phyloP scores from a whole-genome alignment of 2,329 filamentous ascomycete species.

The Hansfordia pulvinata region DNA sequence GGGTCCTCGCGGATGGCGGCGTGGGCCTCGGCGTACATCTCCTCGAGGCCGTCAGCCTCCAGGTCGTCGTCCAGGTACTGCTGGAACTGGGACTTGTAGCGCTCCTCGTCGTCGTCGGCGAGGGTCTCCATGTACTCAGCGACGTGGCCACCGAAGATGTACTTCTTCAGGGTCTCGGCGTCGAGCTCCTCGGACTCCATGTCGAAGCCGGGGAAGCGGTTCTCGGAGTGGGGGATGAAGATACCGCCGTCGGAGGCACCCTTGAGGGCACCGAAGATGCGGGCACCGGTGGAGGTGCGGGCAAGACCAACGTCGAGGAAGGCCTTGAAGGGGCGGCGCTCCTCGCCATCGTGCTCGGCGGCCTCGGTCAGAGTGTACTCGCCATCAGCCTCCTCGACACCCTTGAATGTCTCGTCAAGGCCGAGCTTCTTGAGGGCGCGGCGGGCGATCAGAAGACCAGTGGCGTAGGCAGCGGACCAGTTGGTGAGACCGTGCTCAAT shows the following conservation, averaged over 20 bases:
- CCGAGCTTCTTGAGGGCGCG: slow-evolving; percentile 95
- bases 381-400: slow-evolving; percentile 94
- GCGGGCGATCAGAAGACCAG: slow-evolving; percentile 91
- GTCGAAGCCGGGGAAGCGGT: slow-evolving; percentile 98
- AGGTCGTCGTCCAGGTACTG: slow-evolving; percentile 96
- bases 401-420: slow-evolving; percentile 81
- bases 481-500: slow-evolving; percentile 98
- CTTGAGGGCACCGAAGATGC: slow-evolving; percentile 99
- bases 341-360: slow-evolving; percentile 75
- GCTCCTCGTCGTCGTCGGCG: slow-evolving; percentile 99
- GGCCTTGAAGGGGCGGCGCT: slow-evolving; percentile 98
- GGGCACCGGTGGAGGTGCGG: slow-evolving; percentile 95
- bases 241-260: slow-evolving; percentile 97
- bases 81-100: slow-evolving; percentile 96
- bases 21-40: slow-evolving; percentile 90
- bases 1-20: slow-evolving; percentile 94
- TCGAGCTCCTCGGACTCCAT: slow-evolving; percentile 97
- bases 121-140: slow-evolving; percentile 99
- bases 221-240: slow-evolving; percentile 95
- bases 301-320: slow-evolving; percentile 95
- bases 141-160: slow-evolving; percentile 97
- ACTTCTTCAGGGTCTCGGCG: slow-evolving; percentile 91
- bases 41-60: slow-evolving; percentile 93
- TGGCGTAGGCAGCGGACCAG: slow-evolving; percentile 96
- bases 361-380: slow-evolving; percentile 96